Percentiles rank a stretch among this genome's conserved stretches.
Evolutionary conservation across 768 basidiomycete species (phyloP).

Genomic region (Psilocybe tampanensis): DNA sequence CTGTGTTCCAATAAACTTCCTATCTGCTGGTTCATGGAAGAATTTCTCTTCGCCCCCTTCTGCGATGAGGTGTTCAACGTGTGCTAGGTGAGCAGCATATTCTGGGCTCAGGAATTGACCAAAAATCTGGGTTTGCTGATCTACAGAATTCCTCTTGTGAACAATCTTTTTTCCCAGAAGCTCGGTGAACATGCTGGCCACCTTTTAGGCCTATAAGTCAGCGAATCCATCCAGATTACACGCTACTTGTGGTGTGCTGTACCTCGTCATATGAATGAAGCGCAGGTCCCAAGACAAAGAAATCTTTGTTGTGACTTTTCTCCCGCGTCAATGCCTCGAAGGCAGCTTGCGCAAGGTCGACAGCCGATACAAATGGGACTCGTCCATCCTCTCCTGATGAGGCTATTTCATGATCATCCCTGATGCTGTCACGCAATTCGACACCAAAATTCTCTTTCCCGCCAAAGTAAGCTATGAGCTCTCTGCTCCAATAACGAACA

Average conservation of each 20-base stretch:
- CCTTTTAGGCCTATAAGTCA: constrained; percentile 14
- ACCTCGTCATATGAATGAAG: constrained; percentile 19
- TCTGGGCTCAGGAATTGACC: constrained; percentile 4
- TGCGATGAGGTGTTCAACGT: constrained; percentile 16
- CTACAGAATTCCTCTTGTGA: constrained; percentile 21
- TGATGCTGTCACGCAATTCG: constrained; percentile 21
- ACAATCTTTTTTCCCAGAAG: constrained; percentile 28
- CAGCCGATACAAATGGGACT: constrained; percentile 25
- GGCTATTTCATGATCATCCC: constrained; percentile 22
- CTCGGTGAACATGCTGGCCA: constrained; percentile 22
- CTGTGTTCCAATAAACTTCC: constrained; percentile 12
- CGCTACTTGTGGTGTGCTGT: neutral
- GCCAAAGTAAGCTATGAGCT: neutral
- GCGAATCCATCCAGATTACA: neutral
- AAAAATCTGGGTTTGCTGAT: constrained; percentile 15
- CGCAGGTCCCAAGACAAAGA: constrained; percentile 14
- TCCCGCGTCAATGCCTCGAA: constrained; percentile 25
- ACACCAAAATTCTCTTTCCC: constrained; percentile 30
- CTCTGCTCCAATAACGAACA: neutral
- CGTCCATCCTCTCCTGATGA: constrained; percentile 22
- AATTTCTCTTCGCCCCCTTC: constrained; percentile 22
- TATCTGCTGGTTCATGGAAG: constrained; percentile 13
- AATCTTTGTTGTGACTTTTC: constrained; percentile 13
- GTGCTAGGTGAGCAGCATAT: constrained; percentile 15
- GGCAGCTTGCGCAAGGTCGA: constrained; percentile 31